Percentiles rank a stretch among this genome's conserved stretches.
These are phyloP conservation scores for Rasamsonia emersonii DNA, from an alignment of 2,329 filamentous ascomycete species.

Conservation along the genomic window DNA sequence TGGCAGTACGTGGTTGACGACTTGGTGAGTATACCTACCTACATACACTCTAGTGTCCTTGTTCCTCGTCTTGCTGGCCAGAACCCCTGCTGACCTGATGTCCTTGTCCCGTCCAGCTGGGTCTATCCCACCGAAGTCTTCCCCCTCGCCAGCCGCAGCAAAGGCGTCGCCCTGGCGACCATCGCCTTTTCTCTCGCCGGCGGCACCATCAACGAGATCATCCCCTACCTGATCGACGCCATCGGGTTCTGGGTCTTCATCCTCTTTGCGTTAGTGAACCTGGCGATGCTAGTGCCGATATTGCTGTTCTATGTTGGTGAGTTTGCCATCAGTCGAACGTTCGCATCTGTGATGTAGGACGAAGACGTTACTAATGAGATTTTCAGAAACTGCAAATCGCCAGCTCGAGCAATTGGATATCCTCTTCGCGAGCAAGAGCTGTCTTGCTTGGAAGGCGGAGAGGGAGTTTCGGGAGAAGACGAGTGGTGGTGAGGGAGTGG, in stretches of 20 bases:
- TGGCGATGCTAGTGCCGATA: conserved; percentile 18
- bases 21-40: conserved; percentile 17
- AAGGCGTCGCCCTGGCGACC: conserved; percentile 27
- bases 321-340: conserved; percentile 1
- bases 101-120: conserved; percentile 40
- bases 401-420: conserved; percentile 17
- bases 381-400: conserved; percentile 12
- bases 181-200: conserved; percentile 19
- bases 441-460: conserved; percentile 13
- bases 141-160: conserved; percentile 34
- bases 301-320: conserved; percentile 19
- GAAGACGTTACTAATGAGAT: no score
- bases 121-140: conserved; percentile 41
- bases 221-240: conserved; percentile 24
- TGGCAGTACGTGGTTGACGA: conserved; percentile 19
- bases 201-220: conserved; percentile 22
- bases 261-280: conserved; percentile 23
- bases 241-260: conserved; percentile 25
- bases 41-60: conserved; percentile 13
- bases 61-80: no score
- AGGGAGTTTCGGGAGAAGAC: conserved; percentile 8
- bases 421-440: conserved; percentile 13
- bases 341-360: background rate
- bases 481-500: no score
- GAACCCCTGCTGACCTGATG: conserved; percentile 14